Evolutionary conservation across 805 yeast species (phyloP).

Genomic region (Metschnikowia gelsemii): DNA sequence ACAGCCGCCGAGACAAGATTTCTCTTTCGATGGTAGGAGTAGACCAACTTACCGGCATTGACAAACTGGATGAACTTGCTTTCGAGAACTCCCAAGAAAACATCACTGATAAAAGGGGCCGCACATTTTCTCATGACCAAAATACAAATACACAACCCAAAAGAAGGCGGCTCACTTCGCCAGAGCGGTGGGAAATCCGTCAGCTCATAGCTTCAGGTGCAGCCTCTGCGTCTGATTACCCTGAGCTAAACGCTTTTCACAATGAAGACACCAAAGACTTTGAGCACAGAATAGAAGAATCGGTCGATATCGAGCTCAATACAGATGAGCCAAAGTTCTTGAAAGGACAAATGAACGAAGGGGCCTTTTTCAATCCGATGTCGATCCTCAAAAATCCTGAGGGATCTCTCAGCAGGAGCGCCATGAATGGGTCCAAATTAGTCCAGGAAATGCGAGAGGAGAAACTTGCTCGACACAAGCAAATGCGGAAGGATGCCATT

Average conservation of each 20-base stretch:
- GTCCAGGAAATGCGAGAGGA: slow-evolving; percentile 65
- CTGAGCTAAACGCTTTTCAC: slow-evolving; percentile 45
- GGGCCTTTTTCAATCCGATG: slow-evolving; percentile 46
- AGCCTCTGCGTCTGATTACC: slow-evolving; percentile 63
- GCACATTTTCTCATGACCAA: slow-evolving; percentile 5
- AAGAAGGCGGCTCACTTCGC: slow-evolving; percentile 60
- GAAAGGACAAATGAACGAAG: slow-evolving; percentile 49
- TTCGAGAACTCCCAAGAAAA: slow-evolving; percentile 2
- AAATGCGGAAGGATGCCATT: slow-evolving; percentile 38
- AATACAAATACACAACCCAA: slow-evolving; percentile 15
- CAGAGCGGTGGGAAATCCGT: slow-evolving; percentile 87
- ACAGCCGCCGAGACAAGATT: slow-evolving; percentile 32
- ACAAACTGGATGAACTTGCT: slow-evolving; percentile 25
- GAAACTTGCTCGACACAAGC: slow-evolving; percentile 50
- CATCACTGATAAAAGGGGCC: slow-evolving; percentile 14
- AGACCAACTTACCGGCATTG: slow-evolving; percentile 66
- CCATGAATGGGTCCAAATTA: slow-evolving; percentile 67
- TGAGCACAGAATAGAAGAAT: slow-evolving; percentile 37
- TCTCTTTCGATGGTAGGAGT: slow-evolving; percentile 68
- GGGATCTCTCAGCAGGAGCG: slow-evolving; percentile 75
- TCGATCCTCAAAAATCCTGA: slow-evolving; percentile 69
- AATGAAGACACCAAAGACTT: slow-evolving; percentile 24
- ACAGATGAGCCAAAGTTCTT: slow-evolving; percentile 72
- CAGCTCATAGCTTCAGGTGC: slow-evolving; percentile 83
- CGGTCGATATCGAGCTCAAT: slow-evolving; percentile 71